Conservation (phyloP, 768 basidiomycete species). For the Dioszegia crocea region DNA sequence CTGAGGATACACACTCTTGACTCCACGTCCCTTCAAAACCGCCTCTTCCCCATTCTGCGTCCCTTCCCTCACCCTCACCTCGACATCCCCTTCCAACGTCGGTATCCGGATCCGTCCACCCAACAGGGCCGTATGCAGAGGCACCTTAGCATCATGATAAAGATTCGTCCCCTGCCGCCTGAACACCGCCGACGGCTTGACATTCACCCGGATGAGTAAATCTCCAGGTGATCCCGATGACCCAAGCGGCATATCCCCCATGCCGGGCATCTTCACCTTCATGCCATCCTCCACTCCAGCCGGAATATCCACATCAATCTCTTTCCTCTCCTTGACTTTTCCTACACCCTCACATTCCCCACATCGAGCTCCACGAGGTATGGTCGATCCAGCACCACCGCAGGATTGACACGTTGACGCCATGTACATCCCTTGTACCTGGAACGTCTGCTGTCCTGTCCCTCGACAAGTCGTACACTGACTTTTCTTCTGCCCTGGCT, state of each 20-base stretch:
- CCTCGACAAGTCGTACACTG: slow-evolving; percentile 79
- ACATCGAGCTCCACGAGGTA: slow-evolving; percentile 76
- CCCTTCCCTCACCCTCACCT: slow-evolving; percentile 83
- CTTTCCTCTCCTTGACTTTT: slow-evolving; percentile 73
- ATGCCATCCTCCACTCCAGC: slow-evolving; percentile 95
- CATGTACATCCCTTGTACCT: slow-evolving; percentile 96
- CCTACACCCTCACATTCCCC: slow-evolving; percentile 78
- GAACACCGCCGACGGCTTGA: slow-evolving; percentile 77
- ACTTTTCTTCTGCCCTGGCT: slow-evolving; percentile 73
- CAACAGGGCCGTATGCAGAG: slow-evolving; percentile 84
- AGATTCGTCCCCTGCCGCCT: slow-evolving; percentile 85
- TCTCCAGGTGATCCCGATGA: slow-evolving; percentile 77
- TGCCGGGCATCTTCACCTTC: slow-evolving; percentile 72
- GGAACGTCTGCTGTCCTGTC: slow-evolving; percentile 79
- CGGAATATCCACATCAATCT: slow-evolving; percentile 76
- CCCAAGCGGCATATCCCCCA: slow-evolving; percentile 77
- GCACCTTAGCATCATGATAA: slow-evolving; percentile 82
- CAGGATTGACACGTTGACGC: slow-evolving; percentile 82
- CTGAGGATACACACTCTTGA: slow-evolving; percentile 51
- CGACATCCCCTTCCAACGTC: slow-evolving; percentile 91
- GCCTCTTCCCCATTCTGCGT: slow-evolving; percentile 98
- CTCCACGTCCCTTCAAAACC: slow-evolving; percentile 82
- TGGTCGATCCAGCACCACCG: slow-evolving; percentile 70
- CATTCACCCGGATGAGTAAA: slow-evolving; percentile 77
- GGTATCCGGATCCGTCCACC: slow-evolving; percentile 89